Percentiles rank a stretch among this genome's conserved stretches.
phyloP scores from a whole-genome alignment of 2,329 filamentous ascomycete genomes.

The Iodosphaeria phyllophila region DNA sequence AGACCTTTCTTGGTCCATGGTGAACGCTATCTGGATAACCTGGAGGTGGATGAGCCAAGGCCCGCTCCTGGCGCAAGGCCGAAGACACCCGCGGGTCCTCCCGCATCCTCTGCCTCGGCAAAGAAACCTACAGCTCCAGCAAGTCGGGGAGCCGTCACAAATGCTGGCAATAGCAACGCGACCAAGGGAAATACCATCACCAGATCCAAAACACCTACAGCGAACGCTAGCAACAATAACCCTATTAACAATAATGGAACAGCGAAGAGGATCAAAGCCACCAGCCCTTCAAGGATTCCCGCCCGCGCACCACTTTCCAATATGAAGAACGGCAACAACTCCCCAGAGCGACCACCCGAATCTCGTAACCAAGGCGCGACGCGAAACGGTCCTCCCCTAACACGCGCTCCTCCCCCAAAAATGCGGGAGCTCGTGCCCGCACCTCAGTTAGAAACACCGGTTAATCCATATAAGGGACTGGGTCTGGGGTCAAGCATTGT shows the following conservation, averaged over 20 bases:
- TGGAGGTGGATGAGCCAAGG: slow-evolving; percentile 45
- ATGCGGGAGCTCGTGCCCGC: slow-evolving; percentile 61
- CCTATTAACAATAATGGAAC: no score
- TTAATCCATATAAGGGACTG: slow-evolving; percentile 26
- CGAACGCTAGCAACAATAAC: slow-evolving; percentile 13
- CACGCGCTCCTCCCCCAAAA: slow-evolving; percentile 64
- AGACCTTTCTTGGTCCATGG: slow-evolving; percentile 86
- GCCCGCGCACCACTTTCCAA: slow-evolving; percentile 50
- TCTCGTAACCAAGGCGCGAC: slow-evolving; percentile 24
- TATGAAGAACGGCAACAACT: slow-evolving; percentile 56
- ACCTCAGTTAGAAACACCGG: slow-evolving; percentile 30
- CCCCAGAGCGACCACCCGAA: slow-evolving; percentile 50
- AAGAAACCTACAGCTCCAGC: slow-evolving; percentile 15
- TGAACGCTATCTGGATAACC: slow-evolving; percentile 70
- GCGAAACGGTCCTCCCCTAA: slow-evolving; percentile 32
- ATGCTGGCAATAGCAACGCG: no score
- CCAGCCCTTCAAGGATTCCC: slow-evolving; percentile 51
- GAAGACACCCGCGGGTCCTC: slow-evolving; percentile 55
- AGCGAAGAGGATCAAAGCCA: slow-evolving; percentile 8
- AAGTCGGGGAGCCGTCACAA: slow-evolving; percentile 19
- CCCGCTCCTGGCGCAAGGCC: slow-evolving; percentile 44
- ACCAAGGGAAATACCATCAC: no score
- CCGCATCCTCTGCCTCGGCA: slow-evolving; percentile 30
- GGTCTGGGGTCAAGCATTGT: slow-evolving; percentile 36
- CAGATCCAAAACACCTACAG: slow-evolving; percentile 35